Base-by-base conservation (phyloP, 345 rosid species). In the Citrus cavaleriei region DNA sequence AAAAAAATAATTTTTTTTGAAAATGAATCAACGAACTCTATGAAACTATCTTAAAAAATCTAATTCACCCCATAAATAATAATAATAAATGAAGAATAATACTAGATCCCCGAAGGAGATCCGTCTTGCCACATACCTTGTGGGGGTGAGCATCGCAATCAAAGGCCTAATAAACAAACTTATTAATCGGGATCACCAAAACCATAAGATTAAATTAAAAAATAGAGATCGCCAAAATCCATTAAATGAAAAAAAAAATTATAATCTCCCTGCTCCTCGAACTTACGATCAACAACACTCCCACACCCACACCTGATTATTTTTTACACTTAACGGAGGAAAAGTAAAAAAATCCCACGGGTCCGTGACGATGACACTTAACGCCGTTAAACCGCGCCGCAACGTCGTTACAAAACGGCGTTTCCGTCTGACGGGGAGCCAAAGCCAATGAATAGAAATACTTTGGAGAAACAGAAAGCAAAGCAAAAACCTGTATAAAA, bases 321-420 rank as follows among this genome's bases (percentile, higher is more conserved):
- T 40, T 4, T 30, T 4, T 16, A 38, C 51, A 46, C 51, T 1
- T 1, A 13, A 60, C 51, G 68, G 12, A 14, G 32, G 10, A 10
- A 14, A 61, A 51, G 40, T 5, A 22, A 10, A 21, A 22, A 10
- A 6, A 9, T 13, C 64, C 42, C 25, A 4, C 3, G 25, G 34
- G 66, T 65, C 84, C 78, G 76, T 81, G 69, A 62, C 32, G 64
- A 24, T 46, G n/a, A 34, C 30, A 51, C 21, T 13, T 79, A 66
- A 84, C 91, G 80, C 72, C 92, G 94, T 89, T 77, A 78, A 6
- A 14, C n/a, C 19, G 65, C 75, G 85, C 88, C 85, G 81, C 87
- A 82, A 83, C 90, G 86, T 42, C 88, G 91, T 84, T 79, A 85
- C 64, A 21, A 49, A 83, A 80, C 85, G 86, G 78, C 88, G 91